These are phyloP conservation scores for Metschnikowia colocasiae DNA, from an alignment of 805 yeast genomes.

Conservation along the genomic window DNA sequence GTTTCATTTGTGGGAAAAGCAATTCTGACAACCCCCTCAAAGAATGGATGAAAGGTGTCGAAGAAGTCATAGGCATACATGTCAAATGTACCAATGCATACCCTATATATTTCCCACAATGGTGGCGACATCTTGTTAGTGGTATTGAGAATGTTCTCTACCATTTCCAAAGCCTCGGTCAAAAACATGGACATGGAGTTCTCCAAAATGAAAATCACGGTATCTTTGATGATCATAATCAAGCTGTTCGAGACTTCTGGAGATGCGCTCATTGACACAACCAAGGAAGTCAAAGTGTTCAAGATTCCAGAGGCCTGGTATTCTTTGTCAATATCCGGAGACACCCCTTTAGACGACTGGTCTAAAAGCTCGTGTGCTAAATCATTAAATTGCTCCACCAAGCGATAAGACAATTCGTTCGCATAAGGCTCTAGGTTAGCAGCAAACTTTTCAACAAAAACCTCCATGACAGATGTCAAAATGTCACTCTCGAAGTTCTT, in stretches of 20 bases:
- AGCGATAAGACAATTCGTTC: constrained; percentile 44
- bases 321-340: constrained; percentile 34
- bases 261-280: constrained; percentile 40
- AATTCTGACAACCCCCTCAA: constrained; percentile 49
- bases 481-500: constrained; percentile 42
- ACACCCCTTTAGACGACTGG: constrained; percentile 16
- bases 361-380: constrained; percentile 56
- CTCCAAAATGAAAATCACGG: constrained; percentile 33
- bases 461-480: constrained; percentile 43
- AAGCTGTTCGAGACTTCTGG: constrained; percentile 35
- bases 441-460: constrained; percentile 43
- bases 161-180: constrained; percentile 39
- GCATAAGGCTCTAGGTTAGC: constrained; percentile 53
- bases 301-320: constrained; percentile 43
- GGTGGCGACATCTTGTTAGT: constrained; percentile 48
- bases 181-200: constrained; percentile 39
- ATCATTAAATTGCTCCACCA: constrained; percentile 70
- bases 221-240: constrained; percentile 32
- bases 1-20: constrained; percentile 42
- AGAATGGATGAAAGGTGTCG: constrained; percentile 53
- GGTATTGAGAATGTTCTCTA: constrained; percentile 54
- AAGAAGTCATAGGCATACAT: constrained; percentile 59
- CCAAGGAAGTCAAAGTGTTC: constrained; percentile 41
- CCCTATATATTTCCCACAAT: constrained; percentile 51
- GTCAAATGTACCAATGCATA: constrained; percentile 51